Evolutionary conservation across 192 early-diverging fungal species (phyloP), one percentile per base, ranked within the genome.

Genomic region (Backusella westeae): DNA sequence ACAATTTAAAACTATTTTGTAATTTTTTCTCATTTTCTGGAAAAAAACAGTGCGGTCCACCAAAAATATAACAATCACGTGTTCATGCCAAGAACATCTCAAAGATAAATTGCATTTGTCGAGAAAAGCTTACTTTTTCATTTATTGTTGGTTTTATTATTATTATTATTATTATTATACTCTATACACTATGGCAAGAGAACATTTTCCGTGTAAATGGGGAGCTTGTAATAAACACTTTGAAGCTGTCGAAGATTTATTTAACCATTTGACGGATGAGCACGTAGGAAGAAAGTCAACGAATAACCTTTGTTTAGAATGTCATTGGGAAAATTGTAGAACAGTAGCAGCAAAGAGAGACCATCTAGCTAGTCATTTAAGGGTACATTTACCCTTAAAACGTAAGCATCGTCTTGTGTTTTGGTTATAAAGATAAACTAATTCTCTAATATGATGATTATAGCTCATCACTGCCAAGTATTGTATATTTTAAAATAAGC

Each of bases 241-340:
- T 34, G 73, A 78, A 32, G 71, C 69, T 71, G 73, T 76, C 9
- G 77, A 78, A n/a, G 68, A 56, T 53, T 32, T 77, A 23, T 76
- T 73, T 69, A 71, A 71, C 5, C 76, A 81, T 83, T 86, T 97
- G 67, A 87, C 89, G 42, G 87, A 95, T 78, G 92, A 91, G 70
- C 97, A 99, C 80, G 89, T 99, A 36, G 97, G 97, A 3, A 87
- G 96, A 65, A 95, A 95, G 81, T 82, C 93, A 5, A 92, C 90
- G 15, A 90, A 92, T 80, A 97, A 96, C 82, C 83, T 97, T 49
- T 94, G 92, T 59, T 90, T 99, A 35, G 83, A 83, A 44, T 99
- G 97, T 84, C 86, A 90, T 56, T 99, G 96, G 96, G 92, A 91
- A 68, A 86, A 81, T 56, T 97, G 97, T 87, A 76, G 78, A 26